These are phyloP conservation scores for Aspergillus bombycis DNA, from an alignment of 2,329 filamentous ascomycete genomes.

Conservation along the genomic window DNA sequence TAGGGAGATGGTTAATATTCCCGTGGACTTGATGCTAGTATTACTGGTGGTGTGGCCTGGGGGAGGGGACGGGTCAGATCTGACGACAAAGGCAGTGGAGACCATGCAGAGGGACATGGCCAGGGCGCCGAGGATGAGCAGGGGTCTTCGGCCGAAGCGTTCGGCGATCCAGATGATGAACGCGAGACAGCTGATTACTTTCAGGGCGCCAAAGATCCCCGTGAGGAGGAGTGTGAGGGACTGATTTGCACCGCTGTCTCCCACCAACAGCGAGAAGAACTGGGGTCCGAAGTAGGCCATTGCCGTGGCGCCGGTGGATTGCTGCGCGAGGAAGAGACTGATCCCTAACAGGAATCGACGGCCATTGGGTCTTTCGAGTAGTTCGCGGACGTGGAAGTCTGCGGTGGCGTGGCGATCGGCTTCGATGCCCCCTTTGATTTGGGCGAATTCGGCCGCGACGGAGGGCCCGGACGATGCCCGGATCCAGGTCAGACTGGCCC, in stretches of 20 bases:
- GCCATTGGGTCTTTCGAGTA: constrained; percentile 51
- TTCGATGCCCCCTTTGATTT: constrained; percentile 53
- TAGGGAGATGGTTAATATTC: constrained; percentile 55
- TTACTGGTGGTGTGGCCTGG: constrained; percentile 8
- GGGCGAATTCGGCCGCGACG: constrained; percentile 51
- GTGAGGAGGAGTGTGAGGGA: constrained; percentile 54
- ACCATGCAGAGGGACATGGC: constrained; percentile 51
- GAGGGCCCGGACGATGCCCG: constrained; percentile 46
- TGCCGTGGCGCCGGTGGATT: constrained; percentile 58
- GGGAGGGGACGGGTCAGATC: constrained; percentile 40
- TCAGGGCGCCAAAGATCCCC: constrained; percentile 58
- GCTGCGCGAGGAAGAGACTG: constrained; percentile 55
- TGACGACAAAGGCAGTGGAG: constrained; percentile 51
- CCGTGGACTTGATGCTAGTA: constrained; percentile 42
- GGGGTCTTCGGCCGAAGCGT: constrained; percentile 54
- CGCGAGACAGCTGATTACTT: constrained; percentile 53
- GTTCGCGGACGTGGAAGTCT: constrained; percentile 48
- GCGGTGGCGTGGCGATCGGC: constrained; percentile 50
- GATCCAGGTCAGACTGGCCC: constrained; percentile 55
- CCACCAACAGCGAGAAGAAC: constrained; percentile 57
- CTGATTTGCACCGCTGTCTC: constrained; percentile 35
- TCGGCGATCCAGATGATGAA: constrained; percentile 60
- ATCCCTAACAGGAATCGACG: constrained; percentile 49
- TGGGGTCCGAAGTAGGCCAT: constrained; percentile 60
- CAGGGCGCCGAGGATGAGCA: constrained; percentile 53